Conservation (phyloP, 164 flowering plant genomes). For the Annona squamosa region DNA sequence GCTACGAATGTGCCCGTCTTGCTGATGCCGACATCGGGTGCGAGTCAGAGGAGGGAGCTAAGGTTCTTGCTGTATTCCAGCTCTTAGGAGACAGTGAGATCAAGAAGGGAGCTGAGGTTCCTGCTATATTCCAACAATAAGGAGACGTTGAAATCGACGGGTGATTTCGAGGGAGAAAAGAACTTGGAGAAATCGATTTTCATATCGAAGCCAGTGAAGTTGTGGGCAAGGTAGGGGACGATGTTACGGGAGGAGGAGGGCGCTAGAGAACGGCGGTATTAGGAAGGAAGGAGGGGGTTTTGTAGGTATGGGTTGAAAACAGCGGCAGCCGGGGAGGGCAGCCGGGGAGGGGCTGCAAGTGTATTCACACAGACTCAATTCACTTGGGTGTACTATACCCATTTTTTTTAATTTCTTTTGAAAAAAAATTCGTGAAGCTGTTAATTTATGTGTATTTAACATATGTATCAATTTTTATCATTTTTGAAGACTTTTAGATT, state of each 20-base stretch:
- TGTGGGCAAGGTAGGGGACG: constrained; percentile 39
- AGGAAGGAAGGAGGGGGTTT: constrained; percentile 35
- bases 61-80: too few relatives aligned
- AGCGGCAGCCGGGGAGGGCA: constrained; percentile 94
- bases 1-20: constrained; percentile 88
- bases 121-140: constrained; percentile 15
- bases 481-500: too few relatives aligned
- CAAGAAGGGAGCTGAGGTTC: constrained; percentile 1
- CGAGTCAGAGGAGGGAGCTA: constrained; percentile 44
- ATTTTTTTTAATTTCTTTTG: too few relatives aligned
- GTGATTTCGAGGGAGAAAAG: constrained; percentile 27
- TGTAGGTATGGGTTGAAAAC: constrained; percentile 55
- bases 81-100: too few relatives aligned
- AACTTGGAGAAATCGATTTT: constrained; percentile 36
- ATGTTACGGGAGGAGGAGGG: constrained; percentile 38
- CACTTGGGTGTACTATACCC: too few relatives aligned
- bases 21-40: constrained; percentile 63
- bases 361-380: too few relatives aligned
- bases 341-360: constrained; percentile 16
- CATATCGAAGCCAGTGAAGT: constrained; percentile 49
- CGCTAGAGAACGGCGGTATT: constrained; percentile 47
- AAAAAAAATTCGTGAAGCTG: too few relatives aligned
- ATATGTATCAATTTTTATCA: too few relatives aligned
- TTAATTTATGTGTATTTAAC: too few relatives aligned
- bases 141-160: constrained; percentile 36